Conservation (phyloP, 176 grass and related monocot genomes). For the Lolium perenne region DNA sequence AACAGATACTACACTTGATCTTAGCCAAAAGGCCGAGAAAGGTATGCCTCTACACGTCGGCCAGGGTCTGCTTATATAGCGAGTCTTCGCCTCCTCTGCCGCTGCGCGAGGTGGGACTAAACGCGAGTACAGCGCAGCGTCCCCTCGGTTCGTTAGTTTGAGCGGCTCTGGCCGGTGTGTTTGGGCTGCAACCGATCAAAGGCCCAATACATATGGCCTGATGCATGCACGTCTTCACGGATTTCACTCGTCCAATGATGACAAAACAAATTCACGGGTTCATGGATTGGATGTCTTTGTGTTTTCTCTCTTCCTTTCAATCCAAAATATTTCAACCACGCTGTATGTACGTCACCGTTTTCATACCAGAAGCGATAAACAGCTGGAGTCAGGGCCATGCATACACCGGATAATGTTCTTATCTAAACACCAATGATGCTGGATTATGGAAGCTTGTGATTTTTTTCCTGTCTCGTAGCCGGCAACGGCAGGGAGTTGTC, state of each 20-base stretch:
- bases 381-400: too few species aligned
- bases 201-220: not conserved
- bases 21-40: conserved; percentile 88
- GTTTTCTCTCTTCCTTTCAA: not conserved
- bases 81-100: not conserved
- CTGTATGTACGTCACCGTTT: too few species aligned
- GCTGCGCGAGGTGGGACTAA: conserved; percentile 7
- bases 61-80: not conserved
- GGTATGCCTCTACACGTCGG: not conserved
- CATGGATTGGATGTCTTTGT: too few species aligned
- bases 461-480: too few species aligned
- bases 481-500: too few species aligned
- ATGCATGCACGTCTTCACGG: not conserved
- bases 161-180: not conserved
- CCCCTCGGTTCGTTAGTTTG: not conserved
- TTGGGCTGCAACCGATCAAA: not conserved
- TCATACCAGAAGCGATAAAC: too few species aligned
- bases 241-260: too few species aligned
- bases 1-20: conserved; percentile 92
- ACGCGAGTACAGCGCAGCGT: not conserved
- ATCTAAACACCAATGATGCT: too few species aligned
- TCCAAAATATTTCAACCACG: not conserved
- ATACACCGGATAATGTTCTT: too few species aligned
- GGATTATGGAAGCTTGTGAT: too few species aligned
- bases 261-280: too few species aligned